Conservation (phyloP, 345 rosid genomes). For the Dovyalis caffra region DNA sequence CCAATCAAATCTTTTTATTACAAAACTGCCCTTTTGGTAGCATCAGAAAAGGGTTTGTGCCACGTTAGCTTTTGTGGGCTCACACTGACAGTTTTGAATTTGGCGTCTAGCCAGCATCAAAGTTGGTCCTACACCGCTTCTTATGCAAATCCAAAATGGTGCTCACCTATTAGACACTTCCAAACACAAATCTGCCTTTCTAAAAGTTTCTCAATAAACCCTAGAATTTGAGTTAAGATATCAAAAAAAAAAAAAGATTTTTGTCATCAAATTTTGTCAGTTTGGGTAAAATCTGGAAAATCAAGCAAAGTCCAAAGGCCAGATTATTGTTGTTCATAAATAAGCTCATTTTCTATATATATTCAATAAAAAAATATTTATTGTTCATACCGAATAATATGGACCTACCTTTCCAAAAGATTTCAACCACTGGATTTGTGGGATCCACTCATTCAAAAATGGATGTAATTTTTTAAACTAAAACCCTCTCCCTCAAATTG, state of each 20-base stretch:
- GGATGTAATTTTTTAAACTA: no score
- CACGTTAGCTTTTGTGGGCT: slow-evolving; percentile 7
- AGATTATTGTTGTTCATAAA: no score
- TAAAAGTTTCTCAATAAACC: neutral
- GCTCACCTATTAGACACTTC: no score
- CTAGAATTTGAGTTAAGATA: neutral
- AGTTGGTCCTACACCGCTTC: neutral
- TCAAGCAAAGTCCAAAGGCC: no score
- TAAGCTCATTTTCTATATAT: no score
- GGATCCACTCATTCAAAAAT: no score
- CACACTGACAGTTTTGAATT: neutral
- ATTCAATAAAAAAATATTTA: no score
- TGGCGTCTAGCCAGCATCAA: slow-evolving; percentile 2
- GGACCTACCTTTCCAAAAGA: no score
- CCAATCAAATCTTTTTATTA: neutral
- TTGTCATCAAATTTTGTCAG: neutral
- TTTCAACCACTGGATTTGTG: no score
- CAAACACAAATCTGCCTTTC: neutral
- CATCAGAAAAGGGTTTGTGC: slow-evolving; percentile 5
- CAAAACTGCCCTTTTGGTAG: neutral
- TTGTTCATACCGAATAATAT: no score
- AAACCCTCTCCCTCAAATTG: no score
- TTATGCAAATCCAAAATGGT: neutral
- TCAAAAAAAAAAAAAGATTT: neutral
- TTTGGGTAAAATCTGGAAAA: neutral